phyloP scores from a whole-genome alignment of 2,329 filamentous ascomycete genomes.

The Pleurostoma richardsiae region DNA sequence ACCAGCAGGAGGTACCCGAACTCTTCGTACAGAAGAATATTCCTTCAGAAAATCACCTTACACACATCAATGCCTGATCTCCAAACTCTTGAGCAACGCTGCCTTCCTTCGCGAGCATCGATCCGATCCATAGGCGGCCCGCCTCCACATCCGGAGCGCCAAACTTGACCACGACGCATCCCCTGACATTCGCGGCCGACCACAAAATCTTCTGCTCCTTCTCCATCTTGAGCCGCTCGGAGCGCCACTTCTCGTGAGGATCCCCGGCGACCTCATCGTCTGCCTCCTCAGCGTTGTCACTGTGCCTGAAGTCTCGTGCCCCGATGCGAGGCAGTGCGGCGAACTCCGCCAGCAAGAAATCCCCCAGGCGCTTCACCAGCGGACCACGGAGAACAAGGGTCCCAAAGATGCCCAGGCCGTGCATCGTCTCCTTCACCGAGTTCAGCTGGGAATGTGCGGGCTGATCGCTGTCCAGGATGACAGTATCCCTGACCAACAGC shows the following conservation, averaged over 20 bases:
- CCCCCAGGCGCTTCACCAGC: constrained; percentile 58
- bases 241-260: constrained; percentile 47
- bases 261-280: constrained; percentile 28
- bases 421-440: constrained; percentile 58
- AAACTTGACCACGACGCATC: constrained; percentile 89
- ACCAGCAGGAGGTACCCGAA: too few species aligned
- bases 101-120: constrained; percentile 70
- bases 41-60: constrained; percentile 39
- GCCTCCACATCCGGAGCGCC: constrained; percentile 77
- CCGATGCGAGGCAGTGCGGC: constrained; percentile 74
- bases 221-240: constrained; percentile 52
- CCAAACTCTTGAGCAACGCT: constrained; percentile 70
- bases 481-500: constrained; percentile 78
- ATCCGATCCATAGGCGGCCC: constrained; percentile 72
- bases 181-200: constrained; percentile 75
- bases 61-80: constrained; percentile 73
- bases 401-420: constrained; percentile 71
- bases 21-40: neutral
- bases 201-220: constrained; percentile 61
- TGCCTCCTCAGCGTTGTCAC: constrained; percentile 34
- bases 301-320: constrained; percentile 63
- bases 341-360: constrained; percentile 79
- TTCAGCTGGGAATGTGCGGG: constrained; percentile 28
- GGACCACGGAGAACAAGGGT: constrained; percentile 79
- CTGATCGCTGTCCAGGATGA: constrained; percentile 61